phyloP scores from a whole-genome alignment of 495 filamentous ascomycete genomes.

The Hypoxylon fragiforme region DNA sequence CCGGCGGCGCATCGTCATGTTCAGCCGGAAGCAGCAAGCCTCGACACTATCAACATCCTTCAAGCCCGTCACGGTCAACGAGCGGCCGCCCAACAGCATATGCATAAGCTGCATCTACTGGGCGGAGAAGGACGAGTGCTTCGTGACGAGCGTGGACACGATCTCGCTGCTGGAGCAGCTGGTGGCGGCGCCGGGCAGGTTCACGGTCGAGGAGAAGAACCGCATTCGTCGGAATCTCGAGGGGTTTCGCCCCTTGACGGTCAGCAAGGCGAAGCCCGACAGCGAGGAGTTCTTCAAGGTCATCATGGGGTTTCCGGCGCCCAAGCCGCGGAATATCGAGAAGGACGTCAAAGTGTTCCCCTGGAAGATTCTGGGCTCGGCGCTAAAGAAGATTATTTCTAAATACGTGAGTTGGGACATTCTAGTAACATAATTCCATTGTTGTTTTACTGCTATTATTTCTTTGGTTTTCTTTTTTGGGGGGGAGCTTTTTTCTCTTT shows the following conservation, averaged over 20 bases:
- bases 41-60: constrained; percentile 74
- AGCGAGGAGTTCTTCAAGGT: constrained; percentile 97
- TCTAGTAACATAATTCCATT: not conserved
- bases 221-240: constrained; percentile 94
- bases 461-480: too few relatives aligned
- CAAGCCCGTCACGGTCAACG: constrained; percentile 67
- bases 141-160: constrained; percentile 93
- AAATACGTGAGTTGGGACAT: constrained; percentile 67
- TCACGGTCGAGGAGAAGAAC: constrained; percentile 97
- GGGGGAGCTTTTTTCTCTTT: too few relatives aligned
- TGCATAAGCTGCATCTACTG: constrained; percentile 93
- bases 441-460: not conserved
- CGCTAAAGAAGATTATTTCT: constrained; percentile 94
- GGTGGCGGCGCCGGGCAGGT: constrained; percentile 68
- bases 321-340: constrained; percentile 96
- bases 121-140: constrained; percentile 87
- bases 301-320: constrained; percentile 95
- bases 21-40: constrained; percentile 76
- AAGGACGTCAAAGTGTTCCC: constrained; percentile 98
- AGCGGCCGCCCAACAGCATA: constrained; percentile 72
- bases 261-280: constrained; percentile 87
- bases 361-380: constrained; percentile 80
- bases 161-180: constrained; percentile 90
- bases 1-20: constrained; percentile 81
- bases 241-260: constrained; percentile 83